phyloP scores from a whole-genome alignment of 1,284 basidiomycete species.

The Cutaneotrichosporon arboriforme region DNA sequence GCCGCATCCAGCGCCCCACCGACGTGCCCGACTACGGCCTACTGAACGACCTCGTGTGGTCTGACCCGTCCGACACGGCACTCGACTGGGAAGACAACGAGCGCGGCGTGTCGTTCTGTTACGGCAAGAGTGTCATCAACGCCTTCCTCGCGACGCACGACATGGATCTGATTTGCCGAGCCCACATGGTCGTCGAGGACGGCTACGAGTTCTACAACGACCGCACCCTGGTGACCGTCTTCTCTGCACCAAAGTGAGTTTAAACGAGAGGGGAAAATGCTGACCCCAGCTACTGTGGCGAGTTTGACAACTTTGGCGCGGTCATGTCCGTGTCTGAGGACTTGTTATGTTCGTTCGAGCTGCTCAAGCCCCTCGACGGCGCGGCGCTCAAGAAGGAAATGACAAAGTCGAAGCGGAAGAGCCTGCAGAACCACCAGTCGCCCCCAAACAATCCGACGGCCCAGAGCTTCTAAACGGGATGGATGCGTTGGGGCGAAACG shows the following conservation, averaged over 20 bases:
- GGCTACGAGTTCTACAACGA: constrained; percentile 99
- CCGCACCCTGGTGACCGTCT: constrained; percentile 94
- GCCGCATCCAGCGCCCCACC: constrained; percentile 96
- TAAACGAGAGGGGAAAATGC: not conserved
- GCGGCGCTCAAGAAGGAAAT: constrained; percentile 96
- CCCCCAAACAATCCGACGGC: constrained; percentile 49
- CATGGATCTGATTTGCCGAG: constrained; percentile 98
- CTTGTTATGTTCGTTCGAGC: constrained; percentile 92
- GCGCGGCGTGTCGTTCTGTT: constrained; percentile 98
- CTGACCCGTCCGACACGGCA: constrained; percentile 95
- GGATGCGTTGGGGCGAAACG: not conserved
- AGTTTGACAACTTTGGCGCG: constrained; percentile 87
- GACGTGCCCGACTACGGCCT: constrained; percentile 99
- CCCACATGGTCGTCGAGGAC: constrained; percentile 99
- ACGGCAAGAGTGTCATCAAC: constrained; percentile 95
- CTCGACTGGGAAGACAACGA: constrained; percentile 99
- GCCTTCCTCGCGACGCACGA: constrained; percentile 76
- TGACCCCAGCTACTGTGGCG: constrained; percentile 44
- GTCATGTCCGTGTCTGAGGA: constrained; percentile 89
- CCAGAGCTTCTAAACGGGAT: constrained; percentile 39
- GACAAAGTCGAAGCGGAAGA: constrained; percentile 97
- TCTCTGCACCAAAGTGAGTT: constrained; percentile 88
- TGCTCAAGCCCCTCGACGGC: constrained; percentile 92
- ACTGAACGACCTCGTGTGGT: constrained; percentile 96
- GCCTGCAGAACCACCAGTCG: constrained; percentile 49